Evolutionary conservation across 1,284 basidiomycete genomes (phyloP).

Genomic region (Xerocomus amazonicus): DNA sequence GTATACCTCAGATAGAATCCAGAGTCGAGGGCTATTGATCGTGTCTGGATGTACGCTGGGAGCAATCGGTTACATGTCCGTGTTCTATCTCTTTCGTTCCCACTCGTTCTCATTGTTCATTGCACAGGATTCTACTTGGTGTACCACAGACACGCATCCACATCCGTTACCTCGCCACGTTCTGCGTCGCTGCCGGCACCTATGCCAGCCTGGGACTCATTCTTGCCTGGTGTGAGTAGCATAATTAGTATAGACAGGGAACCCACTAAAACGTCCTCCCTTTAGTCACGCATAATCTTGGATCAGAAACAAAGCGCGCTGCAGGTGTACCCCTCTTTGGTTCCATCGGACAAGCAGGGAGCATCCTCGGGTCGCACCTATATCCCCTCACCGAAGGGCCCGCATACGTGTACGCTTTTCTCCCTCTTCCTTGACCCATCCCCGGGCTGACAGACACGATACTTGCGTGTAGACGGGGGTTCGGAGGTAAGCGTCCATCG

Average conservation of each 20-base stretch:
- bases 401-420: slow-evolving; percentile 46
- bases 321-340: slow-evolving; percentile 73
- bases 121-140: slow-evolving; percentile 16
- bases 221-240: slow-evolving; percentile 67
- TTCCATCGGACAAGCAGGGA: slow-evolving; percentile 72
- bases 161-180: slow-evolving; percentile 64
- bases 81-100: not conserved
- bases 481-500: slow-evolving; percentile 18
- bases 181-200: slow-evolving; percentile 66
- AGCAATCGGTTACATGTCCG: slow-evolving; percentile 56
- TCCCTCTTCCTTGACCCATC: not conserved
- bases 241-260: not conserved
- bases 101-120: not conserved
- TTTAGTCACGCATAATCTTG: slow-evolving; percentile 68
- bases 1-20: slow-evolving; percentile 67
- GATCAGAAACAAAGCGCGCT: slow-evolving; percentile 74
- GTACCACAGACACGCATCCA: slow-evolving; percentile 39
- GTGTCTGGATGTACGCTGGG: slow-evolving; percentile 46
- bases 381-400: slow-evolving; percentile 65
- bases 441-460: not conserved
- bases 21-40: slow-evolving; percentile 66
- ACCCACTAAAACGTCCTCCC: not conserved
- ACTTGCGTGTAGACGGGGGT: slow-evolving; percentile 21
- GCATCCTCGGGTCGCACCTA: slow-evolving; percentile 67
- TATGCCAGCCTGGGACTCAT: slow-evolving; percentile 65